Evolutionary conservation across 768 basidiomycete species (phyloP), one percentile per base, ranked within the genome.

Genomic region (Atractiella rhizophila): DNA sequence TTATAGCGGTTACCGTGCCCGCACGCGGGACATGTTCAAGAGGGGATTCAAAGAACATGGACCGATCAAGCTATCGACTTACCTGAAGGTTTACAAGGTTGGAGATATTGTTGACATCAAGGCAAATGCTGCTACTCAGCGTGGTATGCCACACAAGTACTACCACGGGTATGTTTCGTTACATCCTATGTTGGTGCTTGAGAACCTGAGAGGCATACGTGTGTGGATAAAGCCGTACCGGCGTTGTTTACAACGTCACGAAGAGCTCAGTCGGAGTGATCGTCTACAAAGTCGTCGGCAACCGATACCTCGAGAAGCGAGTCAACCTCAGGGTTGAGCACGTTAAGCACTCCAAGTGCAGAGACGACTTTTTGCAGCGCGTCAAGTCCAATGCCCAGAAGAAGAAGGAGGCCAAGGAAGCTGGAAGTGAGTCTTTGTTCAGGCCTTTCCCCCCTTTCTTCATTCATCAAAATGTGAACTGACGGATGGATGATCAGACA

Each of bases 61-160:
- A 58, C 69, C 70, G 51, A 68, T 85, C 48, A 78, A 78, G 60
- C 47, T 94, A 58, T 85, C 88, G 49, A 94, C 85, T 18, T 96
- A 73, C 73, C 66, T 96, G 57, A 70, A 76, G 63, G 73, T 73
- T 66, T 98, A 77, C 73, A 72, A 72, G 51, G 73, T 96, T 51
- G 91, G 91, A 48, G 91, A 98, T 60, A 91, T 96, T 54, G 91
- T 98, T 54, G 91, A 98, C 66, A 96, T 98, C 71, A 94, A 91
- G 68, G 88, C 88, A 52, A 96, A 98, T 59, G 72, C 86, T 45
- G 81, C 91, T 32, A 80, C 91, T 64, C 91, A 98, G 73, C 88
- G 86, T 76, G 91, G 91, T 63, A 91, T 96, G 83, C 86, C 86
- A 61, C 88, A 94, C 70, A 94, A 94, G 65, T 86, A 70, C 71